Percentiles rank a stretch among this genome's conserved stretches.
Evolutionary conservation across 495 filamentous ascomycete species (phyloP).

Genomic region (Acidiella bohemica): DNA sequence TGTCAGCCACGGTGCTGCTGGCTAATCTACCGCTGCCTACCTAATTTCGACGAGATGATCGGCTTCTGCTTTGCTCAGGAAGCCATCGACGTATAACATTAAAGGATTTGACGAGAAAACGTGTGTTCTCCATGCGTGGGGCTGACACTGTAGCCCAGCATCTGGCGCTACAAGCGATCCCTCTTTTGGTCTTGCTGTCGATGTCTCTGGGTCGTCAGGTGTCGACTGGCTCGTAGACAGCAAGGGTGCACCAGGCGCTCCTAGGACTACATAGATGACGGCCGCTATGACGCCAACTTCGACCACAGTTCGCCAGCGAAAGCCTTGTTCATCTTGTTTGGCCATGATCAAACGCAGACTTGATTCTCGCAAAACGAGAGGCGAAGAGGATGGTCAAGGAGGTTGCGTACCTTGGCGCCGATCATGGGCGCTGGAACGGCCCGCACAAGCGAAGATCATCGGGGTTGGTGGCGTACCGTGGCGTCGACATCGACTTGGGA

Average conservation of each 20-base stretch:
- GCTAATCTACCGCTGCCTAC: constrained; percentile 19
- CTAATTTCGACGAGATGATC: constrained; percentile 32
- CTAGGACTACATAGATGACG: constrained; percentile 13
- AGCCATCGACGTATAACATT: constrained; percentile 41
- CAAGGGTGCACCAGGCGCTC: constrained; percentile 10
- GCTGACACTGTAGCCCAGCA: constrained; percentile 15
- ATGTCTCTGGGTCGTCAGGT: no score
- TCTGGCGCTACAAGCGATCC: constrained; percentile 13
- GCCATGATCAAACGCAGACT: no score
- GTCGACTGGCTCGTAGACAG: not conserved
- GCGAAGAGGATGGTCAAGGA: no score
- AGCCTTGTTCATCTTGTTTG: no score
- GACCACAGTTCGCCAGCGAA: constrained; percentile 15
- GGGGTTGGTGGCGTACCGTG: no score
- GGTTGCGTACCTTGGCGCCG: no score
- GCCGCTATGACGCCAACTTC: constrained; percentile 11
- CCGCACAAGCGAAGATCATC: no score
- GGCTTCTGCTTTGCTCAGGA: constrained; percentile 29
- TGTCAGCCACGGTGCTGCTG: constrained; percentile 4
- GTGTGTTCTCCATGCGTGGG: constrained; percentile 33
- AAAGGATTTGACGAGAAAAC: constrained; percentile 42
- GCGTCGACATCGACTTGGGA: no score
- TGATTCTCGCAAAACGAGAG: no score
- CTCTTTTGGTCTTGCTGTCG: constrained; percentile 5
- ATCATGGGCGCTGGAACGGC: no score